Base-by-base conservation (phyloP, 768 basidiomycete species). In the Leccinum boreale region DNA sequence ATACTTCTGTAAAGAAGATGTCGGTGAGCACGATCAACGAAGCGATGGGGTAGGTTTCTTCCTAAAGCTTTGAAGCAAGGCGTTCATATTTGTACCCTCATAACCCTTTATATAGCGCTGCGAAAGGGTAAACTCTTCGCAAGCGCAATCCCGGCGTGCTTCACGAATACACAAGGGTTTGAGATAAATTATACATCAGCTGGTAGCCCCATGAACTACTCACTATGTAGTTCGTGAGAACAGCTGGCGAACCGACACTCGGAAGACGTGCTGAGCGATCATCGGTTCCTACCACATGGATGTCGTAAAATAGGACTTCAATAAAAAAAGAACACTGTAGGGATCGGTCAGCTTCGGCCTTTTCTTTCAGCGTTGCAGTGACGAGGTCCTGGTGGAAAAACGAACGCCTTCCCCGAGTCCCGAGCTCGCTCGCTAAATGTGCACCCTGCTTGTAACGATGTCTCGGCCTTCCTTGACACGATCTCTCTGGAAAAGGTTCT, bases 21-120 rank as follows among this genome's bases (percentile, higher is more conserved):
- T 99, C 97, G 12, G 96, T 97, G 35, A 98, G 77, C 19, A 94
- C 93, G 57, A 92, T 82, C 53, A 88, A 81, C 24, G 84, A 74
- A 19, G 65, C 19, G 68, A 83, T 70, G 5, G 76, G 73, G 64
- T 90, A 87, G 44, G 89, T 85, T 50, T 82, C 73, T 67, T 98
- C 90, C 97, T 96, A 99, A 51, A 92, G 80, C 45, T 87, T 80
- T 26, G 26, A 26, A 26, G 26, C 68, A 98, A 77, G 1, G 93
- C 92, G 12, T 76, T 73, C 1, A 77, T 74, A 68, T 97, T 93
- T n/a, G 85, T 86, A 42, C 81, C 73, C 56, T 87, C 28, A 67
- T 98, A 98, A 5, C 94, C 94, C 62, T 80, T 29, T 10, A 29
- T 29, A 29, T 29, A 29, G 63, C 1, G 95, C 94, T 5, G 87